Conservation (phyloP, 345 rosid genomes). For the Dipteronia sinensis region DNA sequence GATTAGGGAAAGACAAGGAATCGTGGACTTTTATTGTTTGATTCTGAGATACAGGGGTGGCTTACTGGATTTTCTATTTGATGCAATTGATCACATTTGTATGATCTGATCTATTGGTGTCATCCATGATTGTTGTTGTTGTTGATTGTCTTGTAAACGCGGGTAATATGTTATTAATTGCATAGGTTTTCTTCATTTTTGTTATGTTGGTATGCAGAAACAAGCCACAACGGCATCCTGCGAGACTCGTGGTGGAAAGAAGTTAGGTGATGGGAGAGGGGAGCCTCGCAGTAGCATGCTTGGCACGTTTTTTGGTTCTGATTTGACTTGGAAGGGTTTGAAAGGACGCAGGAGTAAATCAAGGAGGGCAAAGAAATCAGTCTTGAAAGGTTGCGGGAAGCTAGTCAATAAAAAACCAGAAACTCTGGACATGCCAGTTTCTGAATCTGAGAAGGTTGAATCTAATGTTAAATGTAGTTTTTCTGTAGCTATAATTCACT, state of each 20-base stretch:
- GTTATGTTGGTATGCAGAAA: not conserved
- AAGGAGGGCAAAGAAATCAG: conserved; percentile 16
- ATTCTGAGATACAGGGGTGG: not conserved
- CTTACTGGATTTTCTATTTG: not conserved
- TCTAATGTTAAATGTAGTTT: not conserved
- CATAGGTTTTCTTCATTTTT: not conserved
- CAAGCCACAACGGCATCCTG: not conserved
- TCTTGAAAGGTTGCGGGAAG: conserved; percentile 11
- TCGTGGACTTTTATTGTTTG: not conserved
- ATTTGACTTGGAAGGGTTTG: conserved; percentile 13
- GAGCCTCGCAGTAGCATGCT: conserved; percentile 6
- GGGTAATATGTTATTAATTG: not conserved
- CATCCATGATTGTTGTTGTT: not conserved
- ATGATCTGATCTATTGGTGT: not conserved
- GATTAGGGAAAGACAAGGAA: not conserved
- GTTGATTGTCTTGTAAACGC: not conserved
- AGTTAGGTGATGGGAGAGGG: conserved; percentile 11
- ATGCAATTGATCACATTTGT: not conserved
- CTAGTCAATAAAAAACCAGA: not conserved
- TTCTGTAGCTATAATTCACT: not conserved
- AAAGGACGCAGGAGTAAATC: conserved; percentile 19
- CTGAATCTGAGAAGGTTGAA: conserved; percentile 27
- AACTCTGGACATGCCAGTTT: conserved; percentile 13
- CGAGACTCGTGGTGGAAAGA: conserved; percentile 15
- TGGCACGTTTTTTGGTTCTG: conserved; percentile 9